These are phyloP conservation scores for Ophiocordyceps australis DNA, from an alignment of 2,329 filamentous ascomycete species.

Conservation along the genomic window DNA sequence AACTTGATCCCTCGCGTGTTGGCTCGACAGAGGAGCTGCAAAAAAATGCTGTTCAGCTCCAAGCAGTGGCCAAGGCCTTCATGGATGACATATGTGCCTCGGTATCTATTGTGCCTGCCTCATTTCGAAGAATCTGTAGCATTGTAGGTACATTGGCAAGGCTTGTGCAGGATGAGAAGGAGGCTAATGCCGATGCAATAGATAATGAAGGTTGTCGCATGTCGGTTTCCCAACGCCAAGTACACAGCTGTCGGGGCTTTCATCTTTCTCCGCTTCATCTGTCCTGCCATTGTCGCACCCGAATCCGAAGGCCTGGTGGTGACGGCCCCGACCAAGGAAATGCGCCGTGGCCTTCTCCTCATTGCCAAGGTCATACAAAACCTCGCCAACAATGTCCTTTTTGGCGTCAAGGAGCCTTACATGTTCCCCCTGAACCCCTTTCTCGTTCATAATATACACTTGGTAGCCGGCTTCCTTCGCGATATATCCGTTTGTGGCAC, in stretches of 20 bases:
- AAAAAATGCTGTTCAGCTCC: slow-evolving; percentile 47
- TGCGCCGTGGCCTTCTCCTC: slow-evolving; percentile 47
- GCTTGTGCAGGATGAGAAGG: too few relatives aligned
- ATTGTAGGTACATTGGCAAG: slow-evolving; percentile 32
- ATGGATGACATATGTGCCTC: slow-evolving; percentile 54
- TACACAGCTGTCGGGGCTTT: slow-evolving; percentile 57
- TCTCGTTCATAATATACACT: slow-evolving; percentile 48
- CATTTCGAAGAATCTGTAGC: slow-evolving; percentile 49
- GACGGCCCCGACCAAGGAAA: slow-evolving; percentile 44
- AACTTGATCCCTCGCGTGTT: slow-evolving; percentile 46
- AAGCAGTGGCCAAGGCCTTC: slow-evolving; percentile 51
- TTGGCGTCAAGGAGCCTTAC: slow-evolving; percentile 54
- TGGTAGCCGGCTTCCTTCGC: slow-evolving; percentile 46
- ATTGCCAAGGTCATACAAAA: slow-evolving; percentile 59
- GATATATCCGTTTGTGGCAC: slow-evolving; percentile 42
- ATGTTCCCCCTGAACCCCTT: slow-evolving; percentile 58
- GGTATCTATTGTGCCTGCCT: slow-evolving; percentile 37
- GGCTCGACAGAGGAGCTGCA: slow-evolving; percentile 41
- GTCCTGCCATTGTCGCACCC: slow-evolving; percentile 52
- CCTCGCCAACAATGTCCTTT: slow-evolving; percentile 53
- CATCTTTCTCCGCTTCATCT: slow-evolving; percentile 55
- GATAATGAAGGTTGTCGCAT: too few relatives aligned
- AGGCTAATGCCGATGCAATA: too few relatives aligned
- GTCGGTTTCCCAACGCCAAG: slow-evolving; percentile 48
- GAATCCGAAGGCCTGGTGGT: slow-evolving; percentile 49